Base-by-base conservation (phyloP, 345 rosid species). In the Erysimum cheiranthoides region DNA sequence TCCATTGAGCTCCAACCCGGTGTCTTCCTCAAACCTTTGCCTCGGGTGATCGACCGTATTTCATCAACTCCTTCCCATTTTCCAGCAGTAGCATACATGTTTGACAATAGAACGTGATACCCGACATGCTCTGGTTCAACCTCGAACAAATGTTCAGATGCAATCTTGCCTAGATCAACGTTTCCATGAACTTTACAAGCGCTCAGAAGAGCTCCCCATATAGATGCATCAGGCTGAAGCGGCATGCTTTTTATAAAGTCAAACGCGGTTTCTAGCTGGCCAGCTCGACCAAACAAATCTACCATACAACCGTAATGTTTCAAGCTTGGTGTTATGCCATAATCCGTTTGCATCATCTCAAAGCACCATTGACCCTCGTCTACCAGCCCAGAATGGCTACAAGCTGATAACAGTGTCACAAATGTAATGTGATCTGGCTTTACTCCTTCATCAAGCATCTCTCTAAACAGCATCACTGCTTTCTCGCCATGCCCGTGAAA, bases 291-390 rank as follows among this genome's bases (percentile, higher is more conserved):
- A 61, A 73, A 84, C 79, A 87, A 79, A 79, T 87, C 91, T 40
- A 87, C 89, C 91, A 87, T 85, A 73, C 91, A 85, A 67, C 91
- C 85, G 65, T 79, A 87, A 35, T 87, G 91, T 75, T 82, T 84
- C 86, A 87, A 71, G 75, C 71, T 73, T 42, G 89, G 89, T 79
- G 57, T 51, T 39, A 87, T 75, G 12, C 87, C 78, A 9, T 78
- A 82, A 43, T 77, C 75, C 40, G 54, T 78, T 68, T 78, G 85
- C 91, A 87, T 85, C 66, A 79, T 10, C 18, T 71, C 52, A 74
- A 85, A 87, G 62, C 84, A 87, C 85, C 83, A 68, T 36, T 79
- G 79, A 69, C 89, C 91, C 31, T 81, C 86, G 13, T 69, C 78
- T 51, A 87, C 79, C 70, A 87, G 45, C 46, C 89, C 89, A 12